Evolutionary conservation across 352 stramenopile genomes (phyloP), one percentile per base, ranked within the genome.

Genomic region (Elongisporangium senticosum): DNA sequence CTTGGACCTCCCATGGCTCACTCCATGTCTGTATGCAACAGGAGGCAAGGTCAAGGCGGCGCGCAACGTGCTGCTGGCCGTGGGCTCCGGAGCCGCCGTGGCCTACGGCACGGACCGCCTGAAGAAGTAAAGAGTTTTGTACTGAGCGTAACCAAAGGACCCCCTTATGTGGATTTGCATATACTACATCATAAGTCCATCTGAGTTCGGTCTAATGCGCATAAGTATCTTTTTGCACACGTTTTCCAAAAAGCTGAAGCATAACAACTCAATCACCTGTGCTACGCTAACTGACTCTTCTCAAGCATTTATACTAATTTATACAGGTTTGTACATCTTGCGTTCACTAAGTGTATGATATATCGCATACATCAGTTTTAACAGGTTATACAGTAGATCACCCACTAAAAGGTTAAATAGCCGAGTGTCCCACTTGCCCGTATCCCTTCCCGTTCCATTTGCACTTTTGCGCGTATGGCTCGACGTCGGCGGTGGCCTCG

Each of bases 61-160:
- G 51, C 78, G 79, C 49, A 90, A 90, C 65, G 80, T 82, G 49
- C 66, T 86, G 51, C 58, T 92, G n/a, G 79, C 67, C 0, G 76
- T 90, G 26, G 76, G 83, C 21, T 65, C 63, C 13, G 78, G 78
- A 17, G 80, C 78, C 13, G 75, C 68, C 10, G 62, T 65, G 8
- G 82, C 77, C 23, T 90, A 92, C 67, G 72, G 77, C 49, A 69
- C 59, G 26, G 79, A 92, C 68, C 33, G 33, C 33, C 13, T 43
- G 33, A 43, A 43, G 33, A 43, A 43, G 33, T 43, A 43, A 43
- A 17, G 33, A 43, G 33, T 43, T 43, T 43, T 43, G 33, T 43
- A 14, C 13, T 43, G 33, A 43, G 33, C 33, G 33, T 43, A 43
- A 43, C 33, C 33, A 43, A 17, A 43, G 10, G 33, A 43, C 10